Evolutionary conservation across 164 flowering plant species (phyloP).

Genomic region (Sextonia rubra): DNA sequence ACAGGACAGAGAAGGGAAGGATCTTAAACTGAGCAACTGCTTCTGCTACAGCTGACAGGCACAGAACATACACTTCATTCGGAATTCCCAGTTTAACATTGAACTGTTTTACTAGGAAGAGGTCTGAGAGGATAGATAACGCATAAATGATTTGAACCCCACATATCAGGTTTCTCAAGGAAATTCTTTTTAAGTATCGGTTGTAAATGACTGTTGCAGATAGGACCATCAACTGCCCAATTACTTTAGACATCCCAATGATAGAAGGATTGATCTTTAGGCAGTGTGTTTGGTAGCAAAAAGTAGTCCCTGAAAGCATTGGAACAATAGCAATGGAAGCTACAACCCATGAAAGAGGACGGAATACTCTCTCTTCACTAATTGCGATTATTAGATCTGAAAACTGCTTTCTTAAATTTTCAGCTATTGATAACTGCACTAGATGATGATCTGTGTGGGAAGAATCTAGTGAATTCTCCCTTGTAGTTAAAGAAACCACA

Average conservation of each 20-base stretch:
- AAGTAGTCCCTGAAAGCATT: conserved; percentile 67
- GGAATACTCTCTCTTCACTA: conserved; percentile 37
- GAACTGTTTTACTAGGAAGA: conserved; percentile 61
- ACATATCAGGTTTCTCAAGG: conserved; percentile 53
- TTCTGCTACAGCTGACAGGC: conserved; percentile 78
- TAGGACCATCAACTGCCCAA: conserved; percentile 68
- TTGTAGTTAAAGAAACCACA: conserved; percentile 36
- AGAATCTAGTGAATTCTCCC: conserved; percentile 59
- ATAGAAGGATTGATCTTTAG: conserved; percentile 65
- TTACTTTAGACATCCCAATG: conserved; percentile 74
- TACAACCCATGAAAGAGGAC: conserved; percentile 71
- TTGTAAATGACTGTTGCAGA: conserved; percentile 51
- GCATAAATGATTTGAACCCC: conserved; percentile 61
- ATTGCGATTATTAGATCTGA: conserved; percentile 45
- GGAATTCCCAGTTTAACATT: conserved; percentile 66
- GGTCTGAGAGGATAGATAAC: conserved; percentile 59
- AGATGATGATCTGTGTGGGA: conserved; percentile 20
- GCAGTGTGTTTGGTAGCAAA: conserved; percentile 82
- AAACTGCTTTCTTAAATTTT: conserved; percentile 41
- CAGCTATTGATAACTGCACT: conserved; percentile 25
- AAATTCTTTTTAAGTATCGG: conserved; percentile 49
- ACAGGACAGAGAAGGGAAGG: conserved; percentile 70
- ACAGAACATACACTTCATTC: conserved; percentile 57
- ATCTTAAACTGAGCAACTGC: conserved; percentile 71
- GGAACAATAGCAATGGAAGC: conserved; percentile 72